phyloP scores from a whole-genome alignment of 495 filamentous ascomycete genomes.

The Oidiodendron maius region DNA sequence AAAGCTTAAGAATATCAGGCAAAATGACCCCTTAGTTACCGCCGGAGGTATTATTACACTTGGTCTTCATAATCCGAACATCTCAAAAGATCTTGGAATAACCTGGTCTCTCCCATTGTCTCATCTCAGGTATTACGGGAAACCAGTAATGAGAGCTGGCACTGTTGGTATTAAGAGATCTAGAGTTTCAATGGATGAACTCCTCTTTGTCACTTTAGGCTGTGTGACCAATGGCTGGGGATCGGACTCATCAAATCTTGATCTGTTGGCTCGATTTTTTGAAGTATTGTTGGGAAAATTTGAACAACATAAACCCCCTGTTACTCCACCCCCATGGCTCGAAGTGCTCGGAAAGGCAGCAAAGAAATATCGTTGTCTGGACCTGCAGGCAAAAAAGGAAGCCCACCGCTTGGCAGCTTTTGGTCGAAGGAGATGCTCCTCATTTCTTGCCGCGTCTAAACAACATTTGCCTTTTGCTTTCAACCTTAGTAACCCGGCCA shows the following conservation, averaged over 20 bases:
- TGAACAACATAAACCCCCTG: not conserved
- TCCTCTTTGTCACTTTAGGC: not conserved
- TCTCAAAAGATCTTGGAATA: not conserved
- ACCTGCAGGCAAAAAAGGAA: not conserved
- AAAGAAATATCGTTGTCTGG: not conserved
- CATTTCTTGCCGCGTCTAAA: not conserved
- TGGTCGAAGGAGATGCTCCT: not conserved
- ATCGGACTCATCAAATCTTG: too few relatives aligned
- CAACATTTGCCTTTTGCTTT: not conserved
- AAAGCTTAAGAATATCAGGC: not conserved
- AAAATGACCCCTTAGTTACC: not conserved
- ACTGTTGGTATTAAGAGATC: not conserved
- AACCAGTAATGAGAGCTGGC: not conserved
- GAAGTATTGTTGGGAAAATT: too few relatives aligned
- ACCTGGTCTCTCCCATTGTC: not conserved
- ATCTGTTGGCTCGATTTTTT: too few relatives aligned
- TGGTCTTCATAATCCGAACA: not conserved
- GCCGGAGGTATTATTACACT: not conserved
- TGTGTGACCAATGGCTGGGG: not conserved
- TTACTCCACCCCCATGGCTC: not conserved
- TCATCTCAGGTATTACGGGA: not conserved
- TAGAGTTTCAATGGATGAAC: not conserved
- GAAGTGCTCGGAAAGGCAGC: not conserved
- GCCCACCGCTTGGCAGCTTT: not conserved
- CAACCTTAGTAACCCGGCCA: not conserved